phyloP scores from a whole-genome alignment of 1,284 basidiomycete genomes.

The Cryptococcus sp. region DNA sequence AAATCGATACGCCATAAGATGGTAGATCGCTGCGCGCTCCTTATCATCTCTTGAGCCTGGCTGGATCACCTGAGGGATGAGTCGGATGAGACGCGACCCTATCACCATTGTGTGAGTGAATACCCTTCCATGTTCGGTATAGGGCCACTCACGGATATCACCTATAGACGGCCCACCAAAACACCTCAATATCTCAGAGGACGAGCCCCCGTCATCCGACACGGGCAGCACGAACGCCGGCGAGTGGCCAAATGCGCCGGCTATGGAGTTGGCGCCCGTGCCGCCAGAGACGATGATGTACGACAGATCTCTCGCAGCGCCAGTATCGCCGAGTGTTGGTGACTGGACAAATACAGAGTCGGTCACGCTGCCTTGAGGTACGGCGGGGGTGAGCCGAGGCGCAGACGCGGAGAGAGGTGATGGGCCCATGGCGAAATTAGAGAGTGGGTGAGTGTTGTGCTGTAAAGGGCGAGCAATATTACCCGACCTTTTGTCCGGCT shows the following conservation, averaged over 20 bases:
- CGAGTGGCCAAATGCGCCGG: conserved; percentile 52
- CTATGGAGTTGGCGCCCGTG: conserved; percentile 55
- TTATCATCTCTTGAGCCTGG: conserved; percentile 26
- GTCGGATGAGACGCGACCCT: conserved; percentile 54
- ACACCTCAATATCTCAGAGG: conserved; percentile 52
- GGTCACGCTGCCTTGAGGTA: background rate
- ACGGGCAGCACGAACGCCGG: conserved; percentile 52
- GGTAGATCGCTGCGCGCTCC: conserved; percentile 61
- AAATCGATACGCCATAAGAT: conserved; percentile 75
- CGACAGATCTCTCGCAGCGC: conserved; percentile 4
- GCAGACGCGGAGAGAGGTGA: background rate
- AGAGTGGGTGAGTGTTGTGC: background rate
- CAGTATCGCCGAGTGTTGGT: background rate
- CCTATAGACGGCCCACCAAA: conserved; percentile 53
- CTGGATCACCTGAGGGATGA: conserved; percentile 49
- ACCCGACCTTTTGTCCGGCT: too few species aligned
- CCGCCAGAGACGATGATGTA: conserved; percentile 55
- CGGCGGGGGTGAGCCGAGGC: background rate
- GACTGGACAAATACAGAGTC: conserved; percentile 9
- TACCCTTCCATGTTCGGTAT: background rate
- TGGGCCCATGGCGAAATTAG: background rate
- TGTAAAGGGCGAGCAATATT: background rate
- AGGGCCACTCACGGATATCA: conserved; percentile 49
- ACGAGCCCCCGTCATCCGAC: conserved; percentile 55
- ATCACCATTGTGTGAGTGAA: background rate